These are phyloP conservation scores for Naematelia aurantialba DNA, from an alignment of 768 basidiomycete species.

Conservation along the genomic window DNA sequence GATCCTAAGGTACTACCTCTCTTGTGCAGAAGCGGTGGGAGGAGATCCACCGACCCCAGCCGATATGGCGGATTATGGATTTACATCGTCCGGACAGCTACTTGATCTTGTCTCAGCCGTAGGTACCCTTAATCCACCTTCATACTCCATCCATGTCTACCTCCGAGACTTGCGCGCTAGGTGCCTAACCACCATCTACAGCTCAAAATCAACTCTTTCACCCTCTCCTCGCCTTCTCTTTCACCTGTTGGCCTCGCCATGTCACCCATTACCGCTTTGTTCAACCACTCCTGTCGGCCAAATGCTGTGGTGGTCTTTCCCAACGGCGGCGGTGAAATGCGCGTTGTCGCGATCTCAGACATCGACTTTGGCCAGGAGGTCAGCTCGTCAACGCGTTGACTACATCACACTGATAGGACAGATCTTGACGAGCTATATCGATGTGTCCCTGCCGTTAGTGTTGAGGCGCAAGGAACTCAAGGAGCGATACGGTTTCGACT, in stretches of 20 bases:
- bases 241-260: conserved; percentile 79
- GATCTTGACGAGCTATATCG: conserved; percentile 81
- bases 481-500: conserved; percentile 75
- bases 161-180: not conserved
- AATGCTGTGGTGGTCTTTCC: conserved; percentile 93
- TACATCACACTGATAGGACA: conserved; percentile 43
- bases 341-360: conserved; percentile 66
- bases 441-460: conserved; percentile 66
- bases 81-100: conserved; percentile 24
- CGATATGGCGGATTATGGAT: conserved; percentile 34
- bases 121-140: conserved; percentile 2
- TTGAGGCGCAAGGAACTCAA: conserved; percentile 60
- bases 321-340: conserved; percentile 56
- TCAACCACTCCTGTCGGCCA: conserved; percentile 63
- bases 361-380: conserved; percentile 72
- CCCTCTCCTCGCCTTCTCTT: conserved; percentile 71
- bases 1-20: conserved; percentile 42
- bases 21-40: conserved; percentile 18
- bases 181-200: conserved; percentile 43
- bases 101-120: conserved; percentile 48
- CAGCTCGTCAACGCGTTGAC: conserved; percentile 14
- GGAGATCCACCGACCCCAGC: conserved; percentile 9
- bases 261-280: conserved; percentile 71
- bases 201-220: conserved; percentile 90
- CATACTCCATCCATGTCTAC: not conserved